phyloP scores from a whole-genome alignment of 2,329 filamentous ascomycete species.

The Fusarium sarcochroum region DNA sequence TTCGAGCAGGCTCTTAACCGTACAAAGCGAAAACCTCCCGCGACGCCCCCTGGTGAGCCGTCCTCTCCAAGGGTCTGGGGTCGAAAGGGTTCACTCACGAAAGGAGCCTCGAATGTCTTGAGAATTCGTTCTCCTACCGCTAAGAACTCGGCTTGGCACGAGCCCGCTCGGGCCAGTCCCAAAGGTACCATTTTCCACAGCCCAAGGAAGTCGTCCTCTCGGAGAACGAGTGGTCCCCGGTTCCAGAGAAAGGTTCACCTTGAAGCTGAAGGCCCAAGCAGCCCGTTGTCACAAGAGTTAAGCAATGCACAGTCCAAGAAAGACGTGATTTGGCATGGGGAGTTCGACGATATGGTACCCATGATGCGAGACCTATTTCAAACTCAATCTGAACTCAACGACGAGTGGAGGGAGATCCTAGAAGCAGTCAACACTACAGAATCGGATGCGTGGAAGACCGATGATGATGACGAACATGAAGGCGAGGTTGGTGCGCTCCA shows the following conservation, averaged over 20 bases:
- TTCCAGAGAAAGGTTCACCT: not conserved
- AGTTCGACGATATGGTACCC: not conserved
- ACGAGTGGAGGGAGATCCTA: conserved; percentile 1
- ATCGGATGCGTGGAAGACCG: conserved; percentile 4
- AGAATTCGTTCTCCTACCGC: not conserved
- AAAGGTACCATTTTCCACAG: not conserved
- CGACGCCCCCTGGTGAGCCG: not conserved
- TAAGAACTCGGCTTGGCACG: not conserved
- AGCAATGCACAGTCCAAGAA: not conserved
- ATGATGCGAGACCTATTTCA: conserved; percentile 7
- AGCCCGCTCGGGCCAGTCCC: not conserved
- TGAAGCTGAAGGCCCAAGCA: not conserved
- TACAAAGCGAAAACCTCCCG: not conserved
- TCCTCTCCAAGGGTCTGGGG: not conserved
- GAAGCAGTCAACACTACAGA: not conserved
- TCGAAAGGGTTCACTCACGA: not conserved
- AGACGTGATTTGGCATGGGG: not conserved
- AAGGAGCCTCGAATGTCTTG: not conserved
- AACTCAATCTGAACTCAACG: not conserved
- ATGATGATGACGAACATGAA: not conserved
- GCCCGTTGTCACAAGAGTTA: not conserved
- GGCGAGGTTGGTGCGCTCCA: not conserved
- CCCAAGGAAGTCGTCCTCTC: no score
- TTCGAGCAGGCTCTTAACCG: conserved; percentile 4
- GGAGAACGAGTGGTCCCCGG: not conserved